Conservation (phyloP, 176 grass and related monocot species). For the Eragrostis curvula region DNA sequence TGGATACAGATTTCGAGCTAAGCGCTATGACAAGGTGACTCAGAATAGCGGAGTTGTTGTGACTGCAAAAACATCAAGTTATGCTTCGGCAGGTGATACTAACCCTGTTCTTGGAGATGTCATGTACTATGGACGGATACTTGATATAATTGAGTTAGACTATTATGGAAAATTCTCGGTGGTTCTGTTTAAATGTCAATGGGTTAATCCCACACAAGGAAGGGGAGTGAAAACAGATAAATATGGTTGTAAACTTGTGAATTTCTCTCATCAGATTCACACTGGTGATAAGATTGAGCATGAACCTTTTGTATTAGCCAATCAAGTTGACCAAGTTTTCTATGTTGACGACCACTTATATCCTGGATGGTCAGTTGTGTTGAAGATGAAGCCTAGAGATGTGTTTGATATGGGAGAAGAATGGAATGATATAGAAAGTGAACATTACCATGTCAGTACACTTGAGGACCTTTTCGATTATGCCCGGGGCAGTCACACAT, state of each 20-base stretch:
- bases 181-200: slow-evolving; percentile 40
- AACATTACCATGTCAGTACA: neutral
- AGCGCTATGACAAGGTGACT: too few relatives aligned
- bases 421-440: slow-evolving; percentile 20
- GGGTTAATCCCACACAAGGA: neutral
- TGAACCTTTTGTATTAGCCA: slow-evolving; percentile 18
- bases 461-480: neutral
- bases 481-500: neutral
- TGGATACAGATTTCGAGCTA: too few relatives aligned
- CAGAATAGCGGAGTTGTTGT: neutral
- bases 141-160: slow-evolving; percentile 33
- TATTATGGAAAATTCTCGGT: slow-evolving; percentile 5
- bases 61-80: neutral
- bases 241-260: slow-evolving; percentile 18
- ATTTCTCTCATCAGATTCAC: slow-evolving; percentile 25
- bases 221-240: slow-evolving; percentile 33
- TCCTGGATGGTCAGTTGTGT: slow-evolving; percentile 3
- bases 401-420: slow-evolving; percentile 2
- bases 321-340: slow-evolving; percentile 24
- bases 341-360: slow-evolving; percentile 3
- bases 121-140: slow-evolving; percentile 28
- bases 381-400: slow-evolving; percentile 22
- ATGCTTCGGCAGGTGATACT: neutral
- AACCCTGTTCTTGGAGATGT: slow-evolving; percentile 6
- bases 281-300: neutral